These are phyloP conservation scores for Pochonia chlamydosporia DNA, from an alignment of 2,329 filamentous ascomycete genomes.

Conservation along the genomic window DNA sequence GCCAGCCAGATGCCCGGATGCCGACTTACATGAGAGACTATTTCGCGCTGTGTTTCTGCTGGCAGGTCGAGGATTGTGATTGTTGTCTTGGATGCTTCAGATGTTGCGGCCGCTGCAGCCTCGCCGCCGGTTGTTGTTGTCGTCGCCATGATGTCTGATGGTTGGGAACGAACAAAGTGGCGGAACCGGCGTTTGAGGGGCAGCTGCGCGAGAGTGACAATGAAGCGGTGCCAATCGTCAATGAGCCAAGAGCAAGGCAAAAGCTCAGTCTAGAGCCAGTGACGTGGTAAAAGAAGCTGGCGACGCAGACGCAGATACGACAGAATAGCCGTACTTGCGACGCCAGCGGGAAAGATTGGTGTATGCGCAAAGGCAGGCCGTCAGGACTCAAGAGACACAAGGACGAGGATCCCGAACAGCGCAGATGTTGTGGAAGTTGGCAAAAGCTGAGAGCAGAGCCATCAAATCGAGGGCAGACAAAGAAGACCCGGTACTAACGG, in stretches of 20 bases:
- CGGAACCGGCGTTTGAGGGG: conserved; percentile 1
- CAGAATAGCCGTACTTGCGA: not conserved
- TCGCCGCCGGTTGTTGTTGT: conserved; percentile 24
- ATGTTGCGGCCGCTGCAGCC: conserved; percentile 9
- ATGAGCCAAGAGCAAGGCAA: not conserved
- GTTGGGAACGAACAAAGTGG: not conserved
- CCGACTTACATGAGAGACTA: conserved; percentile 38
- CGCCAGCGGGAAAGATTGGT: not conserved
- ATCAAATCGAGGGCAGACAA: not conserved
- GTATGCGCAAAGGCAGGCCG: not conserved
- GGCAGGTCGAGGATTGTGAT: conserved; percentile 37
- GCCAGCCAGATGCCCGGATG: not conserved
- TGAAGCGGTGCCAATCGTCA: not conserved
- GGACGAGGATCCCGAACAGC: not conserved
- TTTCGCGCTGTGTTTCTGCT: conserved; percentile 42
- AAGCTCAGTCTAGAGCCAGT: not conserved
- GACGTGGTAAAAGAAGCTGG: not conserved
- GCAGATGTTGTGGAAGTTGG: not conserved
- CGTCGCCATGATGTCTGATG: conserved; percentile 27
- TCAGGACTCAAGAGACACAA: not conserved
- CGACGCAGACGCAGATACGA: not conserved
- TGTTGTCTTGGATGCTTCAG: conserved; percentile 6
- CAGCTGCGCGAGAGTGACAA: conserved; percentile 3
- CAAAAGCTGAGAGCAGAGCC: not conserved
- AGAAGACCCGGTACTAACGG: not conserved